Base-by-base conservation (phyloP, 2,329 filamentous ascomycete species). In the Penicillium sp. region DNA sequence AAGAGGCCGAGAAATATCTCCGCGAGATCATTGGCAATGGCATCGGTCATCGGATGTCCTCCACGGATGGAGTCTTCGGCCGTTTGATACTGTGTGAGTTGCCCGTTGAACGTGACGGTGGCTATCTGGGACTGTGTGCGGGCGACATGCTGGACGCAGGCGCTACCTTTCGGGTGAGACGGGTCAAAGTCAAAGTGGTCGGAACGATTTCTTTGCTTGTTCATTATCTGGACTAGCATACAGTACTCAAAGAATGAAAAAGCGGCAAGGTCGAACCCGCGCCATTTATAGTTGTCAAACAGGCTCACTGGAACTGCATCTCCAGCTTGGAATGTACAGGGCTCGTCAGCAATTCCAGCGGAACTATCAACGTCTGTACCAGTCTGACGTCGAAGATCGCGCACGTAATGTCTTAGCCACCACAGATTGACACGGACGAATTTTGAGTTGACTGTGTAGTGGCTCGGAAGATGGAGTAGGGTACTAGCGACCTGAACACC, bases 401-500 rank as follows among this genome's bases (percentile, higher is more conserved):
- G 48, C 4, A 53, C 29, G 18, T 53, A 42, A 5, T 27, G 50
- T 27, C 50, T 47, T 29, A 51, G 42, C 54, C 45, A 48, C 47
- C 47, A 52, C 4, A 55, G 47, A 39, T 52, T 52, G 14, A 52
- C 32, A 14, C 47, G 47, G 9, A 7, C 9, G 31, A 52, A 51
- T 11, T 47, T 49, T 16, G 34, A 29, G 27, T 42, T 42, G 6
- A 46, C 11, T 1, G 48, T 55, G 29, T 55, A 55, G 29, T 52
- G 47, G 22, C 46, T 11, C 5, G 46, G 52, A 29, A 32, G 31
- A 10, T 32, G 31, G 11, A 32, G 31, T 10, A 32, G 39, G 43
- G n/a, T 53, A 29, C 43, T 53, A n/a, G 50, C 50, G 36, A 53
- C 43, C n/a, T 53, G 43, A 11, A 53, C 42, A 8, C 42, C 42